phyloP scores from a whole-genome alignment of 179 eudicot genomes.

The Corrigiola litoralis region DNA sequence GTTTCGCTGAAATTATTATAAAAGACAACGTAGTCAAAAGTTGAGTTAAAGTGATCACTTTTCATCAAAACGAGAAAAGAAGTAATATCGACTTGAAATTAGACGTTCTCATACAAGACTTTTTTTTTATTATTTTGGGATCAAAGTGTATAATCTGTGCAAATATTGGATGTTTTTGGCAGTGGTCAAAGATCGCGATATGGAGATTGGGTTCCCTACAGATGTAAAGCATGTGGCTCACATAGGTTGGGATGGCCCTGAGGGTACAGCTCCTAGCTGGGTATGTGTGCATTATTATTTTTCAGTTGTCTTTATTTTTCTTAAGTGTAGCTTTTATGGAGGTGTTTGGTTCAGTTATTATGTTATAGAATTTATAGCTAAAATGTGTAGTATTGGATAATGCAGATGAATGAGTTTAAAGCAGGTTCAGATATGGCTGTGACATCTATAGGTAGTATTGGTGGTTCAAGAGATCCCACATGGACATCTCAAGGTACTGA shows the following conservation, averaged over 20 bases:
- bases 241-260: constrained; percentile 79
- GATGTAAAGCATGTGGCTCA: constrained; percentile 94
- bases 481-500: constrained; percentile 77
- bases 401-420: constrained; percentile 82
- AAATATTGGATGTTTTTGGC: constrained; percentile 9
- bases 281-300: constrained; percentile 29
- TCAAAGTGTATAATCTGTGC: too few relatives aligned
- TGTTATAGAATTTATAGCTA: too few relatives aligned
- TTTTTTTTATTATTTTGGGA: too few relatives aligned
- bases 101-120: too few relatives aligned
- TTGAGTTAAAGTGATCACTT: too few relatives aligned
- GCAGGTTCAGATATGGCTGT: constrained; percentile 49
- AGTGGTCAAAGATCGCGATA: constrained; percentile 61
- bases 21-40: too few relatives aligned
- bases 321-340: neutral
- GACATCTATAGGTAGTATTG: constrained; percentile 54
- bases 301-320: neutral
- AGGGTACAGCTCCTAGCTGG: constrained; percentile 73
- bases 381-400: constrained; percentile 5
- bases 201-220: constrained; percentile 85
- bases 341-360: too few relatives aligned
- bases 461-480: constrained; percentile 47
- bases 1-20: too few relatives aligned
- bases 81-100: too few relatives aligned
- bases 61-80: too few relatives aligned